phyloP scores from a whole-genome alignment of 2,329 filamentous ascomycete species.

The Verticillium isaacii region DNA sequence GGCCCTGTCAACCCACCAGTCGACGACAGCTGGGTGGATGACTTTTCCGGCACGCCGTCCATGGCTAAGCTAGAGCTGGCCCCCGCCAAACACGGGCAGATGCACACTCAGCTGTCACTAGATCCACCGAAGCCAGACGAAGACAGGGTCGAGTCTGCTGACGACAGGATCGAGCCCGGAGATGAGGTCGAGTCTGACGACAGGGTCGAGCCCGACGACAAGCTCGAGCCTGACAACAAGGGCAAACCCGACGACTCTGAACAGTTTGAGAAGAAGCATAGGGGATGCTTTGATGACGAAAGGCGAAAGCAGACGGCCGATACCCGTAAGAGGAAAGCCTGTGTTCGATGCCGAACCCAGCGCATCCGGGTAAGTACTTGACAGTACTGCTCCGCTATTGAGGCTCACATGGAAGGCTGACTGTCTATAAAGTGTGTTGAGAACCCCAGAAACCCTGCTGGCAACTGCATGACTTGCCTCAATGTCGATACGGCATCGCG shows the following conservation, averaged over 20 bases:
- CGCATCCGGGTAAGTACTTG: conserved; percentile 32
- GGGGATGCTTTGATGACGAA: conserved; percentile 15
- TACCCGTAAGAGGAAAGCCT: conserved; percentile 32
- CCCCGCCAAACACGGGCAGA: not conserved
- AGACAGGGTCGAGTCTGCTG: not conserved
- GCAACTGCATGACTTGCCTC: conserved; percentile 34
- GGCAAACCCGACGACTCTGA: not conserved
- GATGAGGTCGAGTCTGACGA: too few species aligned
- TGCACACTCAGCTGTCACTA: not conserved
- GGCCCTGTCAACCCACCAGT: not conserved
- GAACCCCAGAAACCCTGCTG: conserved; percentile 22
- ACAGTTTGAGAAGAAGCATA: not conserved
- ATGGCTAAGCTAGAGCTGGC: not conserved
- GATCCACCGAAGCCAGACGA: not conserved
- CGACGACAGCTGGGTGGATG: not conserved
- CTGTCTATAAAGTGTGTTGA: conserved; percentile 26
- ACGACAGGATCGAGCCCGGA: too few species aligned
- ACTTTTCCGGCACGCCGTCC: not conserved
- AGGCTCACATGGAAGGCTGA: not conserved
- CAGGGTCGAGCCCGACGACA: too few species aligned
- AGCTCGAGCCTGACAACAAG: too few species aligned
- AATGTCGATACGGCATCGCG: conserved; percentile 31
- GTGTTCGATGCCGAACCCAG: conserved; percentile 40
- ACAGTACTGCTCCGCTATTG: not conserved
- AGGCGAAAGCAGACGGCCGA: conserved; percentile 24